These are phyloP conservation scores for Discostella stelligera DNA, from an alignment of 352 stramenopile genomes.

Conservation along the genomic window DNA sequence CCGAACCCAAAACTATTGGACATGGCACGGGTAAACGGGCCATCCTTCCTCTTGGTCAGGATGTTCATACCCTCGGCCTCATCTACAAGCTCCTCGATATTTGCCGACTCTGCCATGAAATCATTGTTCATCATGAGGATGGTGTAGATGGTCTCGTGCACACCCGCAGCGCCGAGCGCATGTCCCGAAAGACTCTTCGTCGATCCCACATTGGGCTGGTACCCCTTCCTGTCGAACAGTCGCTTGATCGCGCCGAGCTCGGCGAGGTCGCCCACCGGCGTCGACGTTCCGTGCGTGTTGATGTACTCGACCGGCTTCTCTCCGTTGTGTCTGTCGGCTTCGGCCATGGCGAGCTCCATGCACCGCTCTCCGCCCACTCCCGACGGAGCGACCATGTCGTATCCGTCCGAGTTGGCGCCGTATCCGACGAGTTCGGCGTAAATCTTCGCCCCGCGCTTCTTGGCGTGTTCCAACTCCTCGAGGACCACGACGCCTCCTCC, in stretches of 20 bases:
- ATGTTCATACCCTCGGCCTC: slow-evolving; percentile 85
- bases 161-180: slow-evolving; percentile 79
- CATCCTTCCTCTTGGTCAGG: slow-evolving; percentile 79
- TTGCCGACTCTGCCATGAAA: slow-evolving; percentile 85
- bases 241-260: slow-evolving; percentile 92
- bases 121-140: slow-evolving; percentile 86
- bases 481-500: slow-evolving; percentile 87
- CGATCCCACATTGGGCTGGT: slow-evolving; percentile 81
- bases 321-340: slow-evolving; percentile 71
- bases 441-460: slow-evolving; percentile 94
- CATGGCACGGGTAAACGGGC: slow-evolving; percentile 80
- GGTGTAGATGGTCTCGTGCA: slow-evolving; percentile 84
- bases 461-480: slow-evolving; percentile 91
- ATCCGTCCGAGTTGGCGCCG: slow-evolving; percentile 88
- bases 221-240: slow-evolving; percentile 82
- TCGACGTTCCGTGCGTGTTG: slow-evolving; percentile 97
- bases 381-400: slow-evolving; percentile 87
- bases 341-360: slow-evolving; percentile 90
- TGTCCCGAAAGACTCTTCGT: slow-evolving; percentile 83
- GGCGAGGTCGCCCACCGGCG: slow-evolving; percentile 91
- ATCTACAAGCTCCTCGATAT: slow-evolving; percentile 84
- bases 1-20: slow-evolving; percentile 88
- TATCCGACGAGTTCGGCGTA: slow-evolving; percentile 90
- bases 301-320: slow-evolving; percentile 93
- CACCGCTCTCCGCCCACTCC: slow-evolving; percentile 83